Base-by-base conservation (phyloP, 1,284 basidiomycete species). In the Melampsora americana region DNA sequence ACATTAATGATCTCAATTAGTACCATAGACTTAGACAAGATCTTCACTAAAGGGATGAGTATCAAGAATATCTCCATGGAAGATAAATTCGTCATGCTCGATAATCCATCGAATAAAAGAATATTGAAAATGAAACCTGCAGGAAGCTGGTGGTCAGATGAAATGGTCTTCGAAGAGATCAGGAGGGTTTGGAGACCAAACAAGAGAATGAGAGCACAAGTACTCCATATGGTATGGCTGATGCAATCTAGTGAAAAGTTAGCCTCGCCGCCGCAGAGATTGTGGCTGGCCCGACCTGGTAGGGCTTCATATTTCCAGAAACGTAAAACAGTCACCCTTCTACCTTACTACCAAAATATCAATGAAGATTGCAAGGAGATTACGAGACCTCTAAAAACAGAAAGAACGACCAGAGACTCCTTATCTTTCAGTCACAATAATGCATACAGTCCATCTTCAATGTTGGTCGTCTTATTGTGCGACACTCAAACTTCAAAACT, bases 131-230 rank as follows among this genome's bases (percentile, higher is more conserved):
- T 56, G 1, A n/a, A 5, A 9, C 53, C 53, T 23, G 18, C 53
- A 23, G 53, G 53, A 56, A 56, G 53, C 53, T 56, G 53, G 53
- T 56, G 53, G 53, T 56, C 53, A n/a, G 53, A 56, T 56, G 53
- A 56, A 56, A 28, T 28, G 53, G 53, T 56, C 5, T 56, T 56
- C 26, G 53, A 56, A 56, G 53, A 56, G 53, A 56, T 56, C 53
- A 56, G 18, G 26, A 56, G 26, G n/a, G 6, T 56, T 56, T 56
- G 53, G 53, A 56, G 26, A 56, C 53, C 53, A 56, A 56, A 56
- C 53, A 56, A 56, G 6, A n/a, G 53, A 56, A 56, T 56, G 7
- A n/a, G 53, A 56, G 53, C 20, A 56, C 11, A 56, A 12, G 12
- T 56, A n/a, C 53, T 56, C 12, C 53, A 56, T 56, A 56, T 56